Percentiles rank a stretch among this genome's conserved stretches.
These are phyloP conservation scores for Lasiodiplodia sp. DNA, from an alignment of 2,329 filamentous ascomycete species.

Conservation along the genomic window DNA sequence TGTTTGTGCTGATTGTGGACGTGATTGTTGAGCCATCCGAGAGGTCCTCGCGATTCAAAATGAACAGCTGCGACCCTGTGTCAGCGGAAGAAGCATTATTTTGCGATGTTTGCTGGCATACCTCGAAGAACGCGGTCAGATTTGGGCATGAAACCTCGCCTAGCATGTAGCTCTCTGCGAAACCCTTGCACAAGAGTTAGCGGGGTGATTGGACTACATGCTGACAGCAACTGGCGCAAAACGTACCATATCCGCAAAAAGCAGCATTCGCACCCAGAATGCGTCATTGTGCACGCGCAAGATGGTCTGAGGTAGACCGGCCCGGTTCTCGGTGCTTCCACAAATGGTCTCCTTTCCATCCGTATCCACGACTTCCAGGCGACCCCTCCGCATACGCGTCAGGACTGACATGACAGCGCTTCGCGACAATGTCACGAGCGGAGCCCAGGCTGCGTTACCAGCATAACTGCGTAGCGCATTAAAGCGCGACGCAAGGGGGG, in stretches of 20 bases:
- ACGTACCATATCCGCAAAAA: conserved; percentile 74
- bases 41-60: conserved; percentile 69
- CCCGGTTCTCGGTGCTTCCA: conserved; percentile 44
- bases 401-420: conserved; percentile 55
- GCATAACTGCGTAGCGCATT: conserved; percentile 51
- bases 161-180: conserved; percentile 76
- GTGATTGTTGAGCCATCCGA: conserved; percentile 70
- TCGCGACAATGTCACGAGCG: conserved; percentile 55
- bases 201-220: not conserved
- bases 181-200: conserved; percentile 55
- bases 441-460: conserved; percentile 56
- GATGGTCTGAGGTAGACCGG: conserved; percentile 57
- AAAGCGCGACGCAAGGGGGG: conserved; percentile 47
- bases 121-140: conserved; percentile 72
- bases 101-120: conserved; percentile 37
- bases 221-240: not conserved
- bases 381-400: conserved; percentile 54
- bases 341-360: conserved; percentile 54
- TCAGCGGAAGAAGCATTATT: conserved; percentile 15
- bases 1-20: conserved; percentile 64
- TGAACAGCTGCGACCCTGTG: conserved; percentile 65
- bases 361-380: conserved; percentile 53
- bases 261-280: conserved; percentile 73
- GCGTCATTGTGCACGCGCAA: conserved; percentile 69
- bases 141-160: conserved; percentile 72